These are phyloP conservation scores for Epichloe bromicola DNA, from an alignment of 2,329 filamentous ascomycete genomes.

Conservation along the genomic window DNA sequence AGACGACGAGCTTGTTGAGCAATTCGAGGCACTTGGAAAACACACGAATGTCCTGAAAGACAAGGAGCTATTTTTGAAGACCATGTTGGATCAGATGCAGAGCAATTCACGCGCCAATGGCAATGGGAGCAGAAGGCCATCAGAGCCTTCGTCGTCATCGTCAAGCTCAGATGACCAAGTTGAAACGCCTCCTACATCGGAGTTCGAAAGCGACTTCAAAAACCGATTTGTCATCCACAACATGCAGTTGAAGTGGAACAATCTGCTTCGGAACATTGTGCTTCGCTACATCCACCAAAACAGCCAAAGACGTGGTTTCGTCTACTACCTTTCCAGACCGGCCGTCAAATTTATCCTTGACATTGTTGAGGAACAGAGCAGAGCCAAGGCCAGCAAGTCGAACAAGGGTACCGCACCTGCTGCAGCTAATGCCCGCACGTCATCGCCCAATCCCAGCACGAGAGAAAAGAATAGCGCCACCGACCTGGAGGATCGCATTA, in stretches of 20 bases:
- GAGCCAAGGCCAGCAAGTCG: conserved; percentile 39
- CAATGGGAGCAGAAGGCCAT: conserved; percentile 15
- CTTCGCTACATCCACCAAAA: conserved; percentile 96
- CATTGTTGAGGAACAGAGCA: conserved; percentile 88
- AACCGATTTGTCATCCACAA: conserved; percentile 98
- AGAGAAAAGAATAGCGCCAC: conserved; percentile 45
- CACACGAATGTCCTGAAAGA: conserved; percentile 44
- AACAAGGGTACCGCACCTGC: conserved; percentile 11
- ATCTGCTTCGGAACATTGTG: conserved; percentile 87
- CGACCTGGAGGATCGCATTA: conserved; percentile 72
- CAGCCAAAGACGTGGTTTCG: conserved; percentile 85
- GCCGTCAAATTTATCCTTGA: conserved; percentile 97
- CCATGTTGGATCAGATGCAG: conserved; percentile 39
- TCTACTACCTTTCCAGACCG: conserved; percentile 92
- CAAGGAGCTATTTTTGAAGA: conserved; percentile 45
- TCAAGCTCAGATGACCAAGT: conserved; percentile 27
- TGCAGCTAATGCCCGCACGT: conserved; percentile 16
- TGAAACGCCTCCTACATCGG: conserved; percentile 57
- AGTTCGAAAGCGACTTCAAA: conserved; percentile 90
- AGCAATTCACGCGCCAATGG: conserved; percentile 21
- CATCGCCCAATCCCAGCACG: conserved; percentile 25
- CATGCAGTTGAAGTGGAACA: conserved; percentile 97
- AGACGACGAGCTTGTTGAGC: conserved; percentile 37
- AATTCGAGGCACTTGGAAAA: conserved; percentile 46
- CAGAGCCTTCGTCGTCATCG: conserved; percentile 22